Conservation (phyloP, 306 rosid species). For the Casuarina equisetifolia region DNA sequence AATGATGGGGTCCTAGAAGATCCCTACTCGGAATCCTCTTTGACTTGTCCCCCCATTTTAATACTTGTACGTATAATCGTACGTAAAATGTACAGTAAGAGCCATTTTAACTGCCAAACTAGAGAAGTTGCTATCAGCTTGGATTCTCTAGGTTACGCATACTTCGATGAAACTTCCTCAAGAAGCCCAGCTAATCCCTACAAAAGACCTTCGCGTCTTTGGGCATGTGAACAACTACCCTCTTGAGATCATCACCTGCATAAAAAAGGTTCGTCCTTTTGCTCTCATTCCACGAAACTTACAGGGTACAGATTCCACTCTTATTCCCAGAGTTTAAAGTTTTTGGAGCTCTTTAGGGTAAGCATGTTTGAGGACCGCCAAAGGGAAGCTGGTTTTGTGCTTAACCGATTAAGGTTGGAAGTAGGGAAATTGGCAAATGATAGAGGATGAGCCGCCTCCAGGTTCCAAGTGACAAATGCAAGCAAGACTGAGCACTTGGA, state of each 20-base stretch:
- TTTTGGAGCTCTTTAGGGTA: not conserved
- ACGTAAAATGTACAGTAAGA: slow-evolving; percentile 24
- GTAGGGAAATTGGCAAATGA: too few relatives aligned
- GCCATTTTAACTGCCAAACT: slow-evolving; percentile 14
- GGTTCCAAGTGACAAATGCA: too few relatives aligned
- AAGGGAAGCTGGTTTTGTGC: too few relatives aligned
- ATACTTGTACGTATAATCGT: slow-evolving; percentile 26
- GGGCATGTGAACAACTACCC: slow-evolving; percentile 35
- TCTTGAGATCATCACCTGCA: slow-evolving; percentile 11
- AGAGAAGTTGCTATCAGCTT: slow-evolving; percentile 33
- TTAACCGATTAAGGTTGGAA: too few relatives aligned
- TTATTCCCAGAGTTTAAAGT: not conserved
- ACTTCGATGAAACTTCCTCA: slow-evolving; percentile 44
- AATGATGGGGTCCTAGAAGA: not conserved
- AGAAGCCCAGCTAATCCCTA: slow-evolving; percentile 34
- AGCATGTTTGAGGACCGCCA: not conserved
- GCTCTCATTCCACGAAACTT: slow-evolving; percentile 36
- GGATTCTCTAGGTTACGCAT: slow-evolving; percentile 10
- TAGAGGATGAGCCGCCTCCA: too few relatives aligned
- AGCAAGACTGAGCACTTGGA: too few relatives aligned
- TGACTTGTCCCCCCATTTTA: not conserved
- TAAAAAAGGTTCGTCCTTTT: slow-evolving; percentile 2
- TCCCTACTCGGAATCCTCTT: not conserved
- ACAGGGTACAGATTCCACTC: slow-evolving; percentile 29
- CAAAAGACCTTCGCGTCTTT: slow-evolving; percentile 16